phyloP scores from a whole-genome alignment of 345 rosid genomes.

The Salix viminalis region DNA sequence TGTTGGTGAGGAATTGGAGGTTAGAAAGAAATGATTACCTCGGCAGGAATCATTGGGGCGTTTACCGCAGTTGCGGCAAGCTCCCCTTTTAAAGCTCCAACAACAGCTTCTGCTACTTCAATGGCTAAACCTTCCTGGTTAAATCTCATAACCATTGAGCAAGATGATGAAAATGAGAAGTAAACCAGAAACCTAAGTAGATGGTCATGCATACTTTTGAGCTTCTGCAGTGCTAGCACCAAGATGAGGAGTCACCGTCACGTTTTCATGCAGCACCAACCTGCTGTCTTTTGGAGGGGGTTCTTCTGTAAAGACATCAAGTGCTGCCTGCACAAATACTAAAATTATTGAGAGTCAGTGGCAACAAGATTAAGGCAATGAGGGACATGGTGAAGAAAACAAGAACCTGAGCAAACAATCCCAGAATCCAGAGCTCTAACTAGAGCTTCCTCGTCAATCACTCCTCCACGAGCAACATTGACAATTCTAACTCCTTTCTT shows the following conservation, averaged over 20 bases:
- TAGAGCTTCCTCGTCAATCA: constrained; percentile 27
- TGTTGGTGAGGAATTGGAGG: background rate
- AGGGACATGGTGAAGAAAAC: background rate
- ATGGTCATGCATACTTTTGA: constrained; percentile 13
- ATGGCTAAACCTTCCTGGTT: constrained; percentile 20
- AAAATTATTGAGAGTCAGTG: background rate
- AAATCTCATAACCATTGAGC: background rate
- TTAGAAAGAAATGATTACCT: constrained; percentile 5
- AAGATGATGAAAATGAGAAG: background rate
- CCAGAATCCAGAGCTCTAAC: constrained; percentile 28
- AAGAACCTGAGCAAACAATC: constrained; percentile 22
- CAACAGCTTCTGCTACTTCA: constrained; percentile 18
- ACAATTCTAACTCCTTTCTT: constrained; percentile 26
- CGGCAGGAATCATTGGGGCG: constrained; percentile 25
- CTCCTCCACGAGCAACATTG: constrained; percentile 28
- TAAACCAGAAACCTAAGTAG: background rate
- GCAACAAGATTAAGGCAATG: background rate
- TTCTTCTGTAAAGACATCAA: constrained; percentile 24
- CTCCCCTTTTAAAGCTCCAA: constrained; percentile 24
- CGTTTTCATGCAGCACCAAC: constrained; percentile 29
- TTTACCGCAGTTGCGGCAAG: constrained; percentile 26
- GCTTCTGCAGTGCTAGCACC: constrained; percentile 27
- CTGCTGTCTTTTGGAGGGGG: constrained; percentile 22
- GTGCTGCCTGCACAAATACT: constrained; percentile 19
- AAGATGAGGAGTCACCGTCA: constrained; percentile 28